Base-by-base conservation (phyloP, 106 monocot genomes). In the Alisma plantagoaquatica region DNA sequence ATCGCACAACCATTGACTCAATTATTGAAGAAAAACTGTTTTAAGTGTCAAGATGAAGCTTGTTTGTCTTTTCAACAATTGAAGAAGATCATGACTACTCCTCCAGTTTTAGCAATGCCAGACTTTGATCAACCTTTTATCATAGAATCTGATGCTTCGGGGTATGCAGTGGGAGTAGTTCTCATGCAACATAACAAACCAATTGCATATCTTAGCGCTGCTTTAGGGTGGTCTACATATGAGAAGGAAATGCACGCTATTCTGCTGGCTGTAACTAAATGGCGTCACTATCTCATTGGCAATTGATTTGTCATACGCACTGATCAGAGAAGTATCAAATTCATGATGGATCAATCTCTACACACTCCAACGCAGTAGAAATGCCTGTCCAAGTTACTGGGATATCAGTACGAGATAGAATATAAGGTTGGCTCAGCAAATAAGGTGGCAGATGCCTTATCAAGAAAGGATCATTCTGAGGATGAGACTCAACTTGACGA, bases 211-310 rank as follows among this genome's bases (percentile, higher is more conserved):
- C 10, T 33, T 2, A 62, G 49, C 17, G 11, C 49, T 5, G 32
- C 31, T 2, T 23, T 3, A 7, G 32, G 16, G 9, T n/a, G 3
- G n/a, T 50, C 35, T 12, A 25, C 33, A 3, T 63, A 51, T 19
- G 51, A 50, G 33, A 35, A 41, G 11, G 62, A 63, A 49, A 33
- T 63, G 1, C 6, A n/a, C 6, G 15, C 51, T 1, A 62, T 63
- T n/a, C 24, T 63, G 1, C 3, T 23, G 6, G 33, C 38, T 25
- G 51, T 63, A 3, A 3, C 22, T 2, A 63, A 63, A 27, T 63
- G 62, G 50, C 12, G 62, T 18, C 23, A 23, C 3, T 63, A 35
- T 23, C 38, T 63, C 0, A 1, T 63, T 3, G 49, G 49, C 7
- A 32, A 41, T 1, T 2, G 10, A 3, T 52, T 52, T 16, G 16